Evolutionary conservation across 2,329 filamentous ascomycete species (phyloP).

Genomic region (Amesomyces nigricolor): DNA sequence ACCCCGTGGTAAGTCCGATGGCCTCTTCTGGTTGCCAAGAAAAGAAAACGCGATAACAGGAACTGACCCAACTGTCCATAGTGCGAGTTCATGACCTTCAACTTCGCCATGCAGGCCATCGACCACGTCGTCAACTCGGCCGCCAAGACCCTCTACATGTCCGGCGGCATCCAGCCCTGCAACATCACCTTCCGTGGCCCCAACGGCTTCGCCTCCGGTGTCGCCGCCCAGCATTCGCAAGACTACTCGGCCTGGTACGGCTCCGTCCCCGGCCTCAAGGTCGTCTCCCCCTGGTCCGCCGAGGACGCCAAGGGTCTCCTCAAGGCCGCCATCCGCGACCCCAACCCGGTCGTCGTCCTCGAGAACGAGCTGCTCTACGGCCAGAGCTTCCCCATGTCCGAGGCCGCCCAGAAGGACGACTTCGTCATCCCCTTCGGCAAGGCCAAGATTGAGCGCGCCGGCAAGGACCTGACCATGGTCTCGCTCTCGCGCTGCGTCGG

Average conservation of each 20-base stretch:
- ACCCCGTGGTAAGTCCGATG: slow-evolving; percentile 73
- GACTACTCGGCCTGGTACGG: slow-evolving; percentile 99
- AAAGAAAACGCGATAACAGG: background rate
- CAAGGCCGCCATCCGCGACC: slow-evolving; percentile 96
- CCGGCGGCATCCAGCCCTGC: slow-evolving; percentile 97
- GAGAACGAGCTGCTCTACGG: slow-evolving; percentile 93
- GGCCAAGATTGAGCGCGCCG: slow-evolving; percentile 95
- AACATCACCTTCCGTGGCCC: slow-evolving; percentile 99
- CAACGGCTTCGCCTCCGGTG: slow-evolving; percentile 95
- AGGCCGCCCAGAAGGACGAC: slow-evolving; percentile 90
- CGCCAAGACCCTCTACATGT: slow-evolving; percentile 99
- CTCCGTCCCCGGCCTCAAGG: slow-evolving; percentile 94
- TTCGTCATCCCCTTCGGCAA: slow-evolving; percentile 98
- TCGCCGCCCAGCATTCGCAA: slow-evolving; percentile 96
- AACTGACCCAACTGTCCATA: slow-evolving; percentile 32
- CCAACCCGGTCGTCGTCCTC: slow-evolving; percentile 89
- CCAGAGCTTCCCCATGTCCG: slow-evolving; percentile 93
- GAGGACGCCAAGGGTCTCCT: slow-evolving; percentile 98
- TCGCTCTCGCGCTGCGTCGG: slow-evolving; percentile 93
- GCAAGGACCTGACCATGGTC: slow-evolving; percentile 95
- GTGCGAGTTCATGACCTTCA: slow-evolving; percentile 99
- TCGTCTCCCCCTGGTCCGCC: slow-evolving; percentile 90
- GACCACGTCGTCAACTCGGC: slow-evolving; percentile 99
- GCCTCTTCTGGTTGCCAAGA: background rate
- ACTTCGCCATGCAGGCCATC: slow-evolving; percentile 99